phyloP scores from a whole-genome alignment of 1,139 yeast genomes.

The Yamadazyma pseudoaaseri region DNA sequence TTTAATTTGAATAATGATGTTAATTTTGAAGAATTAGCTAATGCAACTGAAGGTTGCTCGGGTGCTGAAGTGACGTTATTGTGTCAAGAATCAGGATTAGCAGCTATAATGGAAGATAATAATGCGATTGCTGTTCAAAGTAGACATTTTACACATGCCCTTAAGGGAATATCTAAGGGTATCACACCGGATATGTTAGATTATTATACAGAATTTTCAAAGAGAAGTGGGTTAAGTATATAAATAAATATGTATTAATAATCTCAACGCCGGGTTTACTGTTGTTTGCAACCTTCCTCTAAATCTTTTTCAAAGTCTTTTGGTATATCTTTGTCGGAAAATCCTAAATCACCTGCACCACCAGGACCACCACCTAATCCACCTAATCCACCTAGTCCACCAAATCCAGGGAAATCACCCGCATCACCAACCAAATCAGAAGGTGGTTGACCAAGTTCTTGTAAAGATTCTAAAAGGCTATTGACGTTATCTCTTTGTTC shows the following conservation, averaged over 20 bases:
- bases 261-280: conserved; percentile 10
- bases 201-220: conserved; percentile 68
- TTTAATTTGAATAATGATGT: conserved; percentile 47
- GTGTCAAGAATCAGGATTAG: conserved; percentile 93
- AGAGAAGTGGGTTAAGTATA: conserved; percentile 34
- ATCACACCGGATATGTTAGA: conserved; percentile 82
- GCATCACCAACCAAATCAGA: conserved; percentile 73
- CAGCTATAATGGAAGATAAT: conserved; percentile 80
- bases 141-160: conserved; percentile 71
- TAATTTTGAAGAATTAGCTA: conserved; percentile 44
- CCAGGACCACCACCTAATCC: conserved; percentile 27
- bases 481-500: conserved; percentile 55
- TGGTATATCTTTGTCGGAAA: conserved; percentile 45
- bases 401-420: conserved; percentile 56
- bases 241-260: conserved; percentile 12
- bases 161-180: conserved; percentile 65
- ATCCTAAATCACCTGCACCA: conserved; percentile 33
- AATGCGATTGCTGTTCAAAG: conserved; percentile 52
- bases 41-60: conserved; percentile 89
- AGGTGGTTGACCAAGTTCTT: conserved; percentile 89
- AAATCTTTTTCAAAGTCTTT: conserved; percentile 48
- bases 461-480: conserved; percentile 62
- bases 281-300: conserved; percentile 36
- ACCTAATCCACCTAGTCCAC: too few relatives aligned
- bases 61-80: conserved; percentile 93